Percentiles rank a stretch among this genome's conserved stretches.
phyloP scores from a whole-genome alignment of 163 green algal genomes.

The Trebouxiophyceae sp. region DNA sequence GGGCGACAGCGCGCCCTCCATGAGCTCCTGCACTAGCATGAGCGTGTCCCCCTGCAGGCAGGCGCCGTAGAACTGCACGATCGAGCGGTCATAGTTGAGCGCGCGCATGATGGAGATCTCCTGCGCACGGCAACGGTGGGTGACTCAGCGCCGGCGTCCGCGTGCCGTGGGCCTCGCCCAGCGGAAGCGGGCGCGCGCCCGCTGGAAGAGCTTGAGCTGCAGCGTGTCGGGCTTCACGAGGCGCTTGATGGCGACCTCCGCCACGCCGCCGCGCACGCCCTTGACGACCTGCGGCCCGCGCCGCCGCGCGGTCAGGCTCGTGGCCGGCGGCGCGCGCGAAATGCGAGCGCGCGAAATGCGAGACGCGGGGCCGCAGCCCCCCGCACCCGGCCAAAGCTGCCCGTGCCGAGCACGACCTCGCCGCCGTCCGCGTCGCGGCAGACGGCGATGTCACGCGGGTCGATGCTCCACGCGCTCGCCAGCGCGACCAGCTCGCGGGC shows the following conservation, averaged over 20 bases:
- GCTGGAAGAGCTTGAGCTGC: background rate
- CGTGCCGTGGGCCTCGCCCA: background rate
- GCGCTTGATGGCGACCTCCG: slow-evolving; percentile 15
- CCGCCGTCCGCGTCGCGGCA: slow-evolving; percentile 14
- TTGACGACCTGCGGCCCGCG: slow-evolving; percentile 11
- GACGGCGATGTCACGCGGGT: slow-evolving; percentile 10
- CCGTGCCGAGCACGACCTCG: slow-evolving; percentile 12
- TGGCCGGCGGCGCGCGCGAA: background rate
- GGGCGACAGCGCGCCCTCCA: slow-evolving; percentile 8
- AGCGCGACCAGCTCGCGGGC: no score
- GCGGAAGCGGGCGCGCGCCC: background rate
- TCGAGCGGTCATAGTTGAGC: slow-evolving; percentile 19
- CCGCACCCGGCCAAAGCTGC: slow-evolving; percentile 12
- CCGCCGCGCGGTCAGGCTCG: background rate
- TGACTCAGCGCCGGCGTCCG: no score
- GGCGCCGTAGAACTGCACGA: slow-evolving; percentile 23
- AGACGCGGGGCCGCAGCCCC: no score
- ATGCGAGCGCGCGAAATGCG: background rate
- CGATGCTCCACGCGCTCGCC: slow-evolving; percentile 16
- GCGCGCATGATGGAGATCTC: slow-evolving; percentile 18
- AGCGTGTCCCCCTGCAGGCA: slow-evolving; percentile 1
- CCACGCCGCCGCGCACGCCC: slow-evolving; percentile 10
- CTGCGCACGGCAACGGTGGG: no score
- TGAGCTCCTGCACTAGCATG: slow-evolving; percentile 22
- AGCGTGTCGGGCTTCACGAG: slow-evolving; percentile 1